Percentiles rank a stretch among this genome's conserved stretches.
Evolutionary conservation across 2,329 filamentous ascomycete genomes (phyloP).

Genomic region (Trichoderma sp.): DNA sequence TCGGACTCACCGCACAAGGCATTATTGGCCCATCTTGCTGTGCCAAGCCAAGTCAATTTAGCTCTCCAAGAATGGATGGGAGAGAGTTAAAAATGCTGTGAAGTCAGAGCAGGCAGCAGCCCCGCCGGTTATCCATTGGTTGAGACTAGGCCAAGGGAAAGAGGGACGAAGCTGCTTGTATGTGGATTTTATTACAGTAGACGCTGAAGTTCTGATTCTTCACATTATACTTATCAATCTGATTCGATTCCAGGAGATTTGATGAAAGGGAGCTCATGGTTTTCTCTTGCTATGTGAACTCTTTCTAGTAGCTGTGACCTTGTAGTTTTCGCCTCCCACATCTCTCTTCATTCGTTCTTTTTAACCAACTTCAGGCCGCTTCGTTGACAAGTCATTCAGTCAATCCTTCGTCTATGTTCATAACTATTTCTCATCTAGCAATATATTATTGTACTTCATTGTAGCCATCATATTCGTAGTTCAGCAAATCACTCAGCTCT

Average conservation of each 20-base stretch:
- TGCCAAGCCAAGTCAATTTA: not conserved
- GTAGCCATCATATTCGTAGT: not conserved
- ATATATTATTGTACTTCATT: not conserved
- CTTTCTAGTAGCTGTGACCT: not conserved
- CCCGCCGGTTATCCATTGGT: too few relatives aligned
- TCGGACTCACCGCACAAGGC: too few relatives aligned
- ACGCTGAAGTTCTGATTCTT: too few relatives aligned
- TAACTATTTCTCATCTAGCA: not conserved
- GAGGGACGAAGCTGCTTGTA: too few relatives aligned
- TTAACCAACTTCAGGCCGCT: not conserved
- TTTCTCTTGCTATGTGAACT: not conserved
- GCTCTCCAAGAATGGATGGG: not conserved
- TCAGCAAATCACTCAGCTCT: slow-evolving; percentile 9
- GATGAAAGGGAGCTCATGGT: not conserved
- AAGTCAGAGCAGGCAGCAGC: not conserved
- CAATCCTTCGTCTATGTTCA: not conserved
- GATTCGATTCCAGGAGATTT: not conserved
- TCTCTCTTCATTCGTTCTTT: not conserved
- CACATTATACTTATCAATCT: not conserved
- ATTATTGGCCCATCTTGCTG: too few relatives aligned
- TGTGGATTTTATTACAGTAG: too few relatives aligned
- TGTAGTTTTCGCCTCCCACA: not conserved
- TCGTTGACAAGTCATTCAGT: not conserved
- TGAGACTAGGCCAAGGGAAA: too few relatives aligned
- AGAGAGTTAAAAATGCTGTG: not conserved